Base-by-base conservation (phyloP, 1,284 basidiomycete species). In the Polyporus tsugae region DNA sequence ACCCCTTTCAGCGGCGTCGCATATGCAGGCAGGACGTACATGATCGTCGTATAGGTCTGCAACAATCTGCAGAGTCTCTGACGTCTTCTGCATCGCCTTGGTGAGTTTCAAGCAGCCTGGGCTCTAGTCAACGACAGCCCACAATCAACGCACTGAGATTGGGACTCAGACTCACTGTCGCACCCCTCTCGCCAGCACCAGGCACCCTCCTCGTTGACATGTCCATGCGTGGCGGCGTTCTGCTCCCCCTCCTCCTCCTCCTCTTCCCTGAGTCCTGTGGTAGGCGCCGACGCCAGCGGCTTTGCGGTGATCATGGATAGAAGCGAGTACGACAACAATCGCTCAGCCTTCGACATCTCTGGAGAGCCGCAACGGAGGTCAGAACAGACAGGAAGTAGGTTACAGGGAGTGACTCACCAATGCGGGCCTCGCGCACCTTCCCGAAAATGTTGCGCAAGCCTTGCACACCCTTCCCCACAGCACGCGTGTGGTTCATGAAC, bases 131-230 rank as follows among this genome's bases (percentile, higher is more conserved):
- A 52, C 22, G 58, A 41, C 58, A 4, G 35, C 9, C n/a, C n/a
- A 17, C n/a, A 11, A 11, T 22, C n/a, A 11, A 17, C 11, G 6
- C 4, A 22, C 22, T 39, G 2, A 17, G 44, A 7, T 35, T 36
- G 25, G 36, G 38, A 25, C 78, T 13, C 71, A 91, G 39, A 33
- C 78, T 15, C 72, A 92, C 92, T 88, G 78, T 85, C 79, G 77
- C 91, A 95, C 2, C 84, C 85, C 67, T 95, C 92, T 25, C 89
- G 83, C 94, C 94, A 96, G 78, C 94, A 95, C 93, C 95, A 94
- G 1, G 92, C 94, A 0, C 92, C 90, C 25, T 93, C 87, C 15
- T 85, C 84, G 74, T 95, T 95, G 67, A 89, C 78, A 46, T 90
- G 75, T 1, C 91, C 91, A 65, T 84, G 87, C 36, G 72, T 74